A percentile compares a stretch with the other conserved stretches of the same genome.
These are phyloP conservation scores for Pseudopithomyces maydicus DNA, from an alignment of 2,329 filamentous ascomycete genomes.

Conservation along the genomic window DNA sequence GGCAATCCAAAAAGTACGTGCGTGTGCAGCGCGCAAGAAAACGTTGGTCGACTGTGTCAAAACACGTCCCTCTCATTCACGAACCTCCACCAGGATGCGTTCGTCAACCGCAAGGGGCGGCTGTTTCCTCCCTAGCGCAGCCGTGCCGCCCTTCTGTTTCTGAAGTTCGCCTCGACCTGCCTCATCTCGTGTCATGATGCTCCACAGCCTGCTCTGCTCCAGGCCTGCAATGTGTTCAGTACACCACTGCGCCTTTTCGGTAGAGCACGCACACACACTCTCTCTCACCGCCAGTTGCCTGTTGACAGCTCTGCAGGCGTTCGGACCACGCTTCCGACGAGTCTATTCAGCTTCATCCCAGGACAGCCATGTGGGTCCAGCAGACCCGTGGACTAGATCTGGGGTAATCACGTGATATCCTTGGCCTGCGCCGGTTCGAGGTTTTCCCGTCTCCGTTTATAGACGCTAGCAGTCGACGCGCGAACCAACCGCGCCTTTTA, in stretches of 20 bases:
- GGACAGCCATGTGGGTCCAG: background rate
- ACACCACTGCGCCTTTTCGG: too few relatives aligned
- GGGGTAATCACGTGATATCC: constrained; percentile 4
- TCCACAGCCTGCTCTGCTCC: background rate
- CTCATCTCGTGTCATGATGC: background rate
- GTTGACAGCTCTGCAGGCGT: background rate
- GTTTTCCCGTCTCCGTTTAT: constrained; percentile 8
- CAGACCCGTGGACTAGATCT: background rate
- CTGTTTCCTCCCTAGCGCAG: constrained; percentile 3
- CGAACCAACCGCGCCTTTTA: constrained; percentile 24
- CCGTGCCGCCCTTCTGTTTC: background rate
- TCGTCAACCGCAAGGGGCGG: constrained; percentile 2
- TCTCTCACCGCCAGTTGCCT: background rate
- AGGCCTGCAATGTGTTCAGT: background rate
- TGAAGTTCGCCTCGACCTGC: constrained; percentile 2
- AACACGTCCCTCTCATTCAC: background rate
- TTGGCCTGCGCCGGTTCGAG: constrained; percentile 11
- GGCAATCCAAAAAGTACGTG: background rate
- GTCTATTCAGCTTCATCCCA: background rate
- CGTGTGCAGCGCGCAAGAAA: background rate
- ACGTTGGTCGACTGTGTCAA: background rate
- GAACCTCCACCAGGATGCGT: background rate
- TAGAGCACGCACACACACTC: background rate
- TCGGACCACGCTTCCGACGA: background rate
- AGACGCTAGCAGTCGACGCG: background rate